phyloP scores from a whole-genome alignment of 306 rosid species.

The Pterocarpus macrocarpus region DNA sequence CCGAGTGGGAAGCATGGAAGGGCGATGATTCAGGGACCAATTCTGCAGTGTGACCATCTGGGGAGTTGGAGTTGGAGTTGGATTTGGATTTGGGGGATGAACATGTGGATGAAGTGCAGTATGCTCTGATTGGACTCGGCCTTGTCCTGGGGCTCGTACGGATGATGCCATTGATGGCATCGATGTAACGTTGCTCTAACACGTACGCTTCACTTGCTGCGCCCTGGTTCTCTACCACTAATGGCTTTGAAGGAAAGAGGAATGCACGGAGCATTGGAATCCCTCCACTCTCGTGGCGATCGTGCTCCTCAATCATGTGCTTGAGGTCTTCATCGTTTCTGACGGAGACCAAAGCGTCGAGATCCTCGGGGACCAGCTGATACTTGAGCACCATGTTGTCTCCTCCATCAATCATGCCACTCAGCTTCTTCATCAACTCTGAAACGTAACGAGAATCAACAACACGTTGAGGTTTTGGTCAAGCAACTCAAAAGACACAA shows the following conservation, averaged over 20 bases:
- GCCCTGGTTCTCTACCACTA: conserved; percentile 50
- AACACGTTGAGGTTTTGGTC: too few relatives aligned
- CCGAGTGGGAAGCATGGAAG: neutral
- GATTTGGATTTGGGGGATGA: conserved; percentile 67
- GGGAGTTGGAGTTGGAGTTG: conserved; percentile 62
- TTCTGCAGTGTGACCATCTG: conserved; percentile 54
- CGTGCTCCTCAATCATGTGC: conserved; percentile 80
- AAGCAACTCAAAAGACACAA: too few relatives aligned
- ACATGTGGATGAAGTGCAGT: conserved; percentile 56
- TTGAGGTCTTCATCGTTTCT: conserved; percentile 73
- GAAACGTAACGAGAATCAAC: conserved; percentile 1
- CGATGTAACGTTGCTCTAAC: conserved; percentile 76
- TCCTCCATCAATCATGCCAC: conserved; percentile 60
- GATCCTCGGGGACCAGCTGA: conserved; percentile 70
- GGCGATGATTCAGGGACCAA: conserved; percentile 36
- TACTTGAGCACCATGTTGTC: conserved; percentile 66
- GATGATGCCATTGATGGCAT: conserved; percentile 74
- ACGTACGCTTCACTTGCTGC: conserved; percentile 48
- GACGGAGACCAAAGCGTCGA: conserved; percentile 73
- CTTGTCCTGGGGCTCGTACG: conserved; percentile 40
- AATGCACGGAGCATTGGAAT: conserved; percentile 67
- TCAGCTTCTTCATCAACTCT: conserved; percentile 76
- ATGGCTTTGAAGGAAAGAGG: conserved; percentile 62
- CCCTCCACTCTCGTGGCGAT: conserved; percentile 60
- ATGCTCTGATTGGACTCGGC: conserved; percentile 10